phyloP scores from a whole-genome alignment of 2,329 filamentous ascomycete genomes.

The Zasmidium citrigriseum region DNA sequence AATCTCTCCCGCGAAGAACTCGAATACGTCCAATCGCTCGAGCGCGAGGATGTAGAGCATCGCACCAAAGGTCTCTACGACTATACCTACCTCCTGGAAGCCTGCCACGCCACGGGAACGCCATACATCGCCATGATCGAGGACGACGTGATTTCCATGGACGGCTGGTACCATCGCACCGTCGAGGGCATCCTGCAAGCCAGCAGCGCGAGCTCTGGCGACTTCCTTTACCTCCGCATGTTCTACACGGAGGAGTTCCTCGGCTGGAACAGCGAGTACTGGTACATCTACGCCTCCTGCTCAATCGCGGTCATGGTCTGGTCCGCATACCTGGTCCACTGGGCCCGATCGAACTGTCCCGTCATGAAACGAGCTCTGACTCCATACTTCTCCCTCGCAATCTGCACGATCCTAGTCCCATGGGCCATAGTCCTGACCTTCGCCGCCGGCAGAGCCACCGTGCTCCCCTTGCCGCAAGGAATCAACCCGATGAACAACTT shows the following conservation, averaged over 20 bases:
- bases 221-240: conserved; percentile 48
- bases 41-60: conserved; percentile 26
- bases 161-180: conserved; percentile 50
- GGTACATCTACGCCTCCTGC: conserved; percentile 39
- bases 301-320: conserved; percentile 28
- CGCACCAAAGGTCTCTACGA: conserved; percentile 48
- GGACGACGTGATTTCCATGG: conserved; percentile 49
- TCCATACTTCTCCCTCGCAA: conserved; percentile 25
- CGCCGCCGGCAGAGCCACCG: conserved; percentile 41
- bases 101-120: conserved; percentile 40
- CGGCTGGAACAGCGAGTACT: conserved; percentile 49
- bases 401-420: conserved; percentile 24
- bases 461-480: conserved; percentile 39
- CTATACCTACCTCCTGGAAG: conserved; percentile 45
- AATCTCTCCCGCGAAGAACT: conserved; percentile 36
- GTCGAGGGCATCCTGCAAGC: conserved; percentile 36
- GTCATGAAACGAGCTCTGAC: conserved; percentile 15
- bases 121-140: conserved; percentile 49
- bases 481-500: conserved; percentile 44
- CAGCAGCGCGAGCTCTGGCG: neutral
- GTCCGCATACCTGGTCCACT: conserved; percentile 16
- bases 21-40: conserved; percentile 39
- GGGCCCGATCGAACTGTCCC: conserved; percentile 15
- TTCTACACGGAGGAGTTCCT: conserved; percentile 50
- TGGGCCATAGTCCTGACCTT: conserved; percentile 42